These are phyloP conservation scores for Globisporangium cederbergense DNA, from an alignment of 352 stramenopile genomes.

Conservation along the genomic window DNA sequence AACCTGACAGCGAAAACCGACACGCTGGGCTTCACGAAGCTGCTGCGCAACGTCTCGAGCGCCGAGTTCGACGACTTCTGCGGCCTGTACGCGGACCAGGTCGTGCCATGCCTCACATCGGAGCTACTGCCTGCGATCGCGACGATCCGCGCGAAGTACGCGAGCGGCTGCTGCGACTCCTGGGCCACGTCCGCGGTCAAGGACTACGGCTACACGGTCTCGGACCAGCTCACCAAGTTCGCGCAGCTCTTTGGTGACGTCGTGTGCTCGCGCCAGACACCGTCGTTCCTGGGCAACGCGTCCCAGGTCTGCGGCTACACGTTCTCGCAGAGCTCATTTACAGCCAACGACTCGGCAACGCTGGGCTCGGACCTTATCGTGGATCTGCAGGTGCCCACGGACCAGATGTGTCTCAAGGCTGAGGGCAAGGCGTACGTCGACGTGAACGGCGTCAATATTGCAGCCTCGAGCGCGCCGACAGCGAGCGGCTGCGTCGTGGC, in stretches of 20 bases:
- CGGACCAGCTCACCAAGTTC: conserved; percentile 51
- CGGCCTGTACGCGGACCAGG: conserved; percentile 34
- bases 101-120: conserved; percentile 48
- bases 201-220: conserved; percentile 59
- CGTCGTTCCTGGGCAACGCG: conserved; percentile 31
- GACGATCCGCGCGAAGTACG: conserved; percentile 40
- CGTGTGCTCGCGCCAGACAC: conserved; percentile 48
- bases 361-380: conserved; percentile 33
- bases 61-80: conserved; percentile 50
- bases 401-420: conserved; percentile 48
- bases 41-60: conserved; percentile 27
- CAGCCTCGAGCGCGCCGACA: conserved; percentile 20
- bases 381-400: conserved; percentile 46
- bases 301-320: conserved; percentile 55
- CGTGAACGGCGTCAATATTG: conserved; percentile 28
- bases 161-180: conserved; percentile 47
- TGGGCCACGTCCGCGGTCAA: conserved; percentile 38
- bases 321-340: conserved; percentile 33
- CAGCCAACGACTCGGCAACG: conserved; percentile 27
- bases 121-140: conserved; percentile 53
- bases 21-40: conserved; percentile 25
- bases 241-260: conserved; percentile 50
- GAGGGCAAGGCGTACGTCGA: conserved; percentile 49
- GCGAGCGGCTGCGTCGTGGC: conserved; percentile 46
- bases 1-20: conserved; percentile 32